Percentiles rank a stretch among this genome's conserved stretches.
Evolutionary conservation across 2,329 filamentous ascomycete species (phyloP).

Genomic region (Penicillium sp.): DNA sequence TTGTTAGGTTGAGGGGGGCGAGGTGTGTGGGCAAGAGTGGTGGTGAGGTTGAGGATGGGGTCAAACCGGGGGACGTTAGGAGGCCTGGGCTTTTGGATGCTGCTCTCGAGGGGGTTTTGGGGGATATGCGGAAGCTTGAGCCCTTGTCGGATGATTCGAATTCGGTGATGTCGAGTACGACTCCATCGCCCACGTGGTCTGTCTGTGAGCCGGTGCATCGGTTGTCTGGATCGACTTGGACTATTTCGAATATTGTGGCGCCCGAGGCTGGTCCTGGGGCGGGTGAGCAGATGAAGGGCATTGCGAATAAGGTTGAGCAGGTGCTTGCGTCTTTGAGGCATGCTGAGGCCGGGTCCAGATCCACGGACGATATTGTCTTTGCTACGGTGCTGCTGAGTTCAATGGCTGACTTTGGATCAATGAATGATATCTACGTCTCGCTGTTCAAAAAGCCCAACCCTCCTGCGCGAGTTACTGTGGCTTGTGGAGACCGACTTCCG

Average conservation of each 20-base stretch:
- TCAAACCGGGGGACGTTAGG: slow-evolving; percentile 30
- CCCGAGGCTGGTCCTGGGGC: slow-evolving; percentile 39
- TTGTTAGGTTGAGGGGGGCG: slow-evolving; percentile 61
- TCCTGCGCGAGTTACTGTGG: slow-evolving; percentile 77
- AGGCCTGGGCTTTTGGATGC: slow-evolving; percentile 65
- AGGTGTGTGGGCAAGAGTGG: slow-evolving; percentile 48
- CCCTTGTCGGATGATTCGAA: neutral
- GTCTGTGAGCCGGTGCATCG: slow-evolving; percentile 19
- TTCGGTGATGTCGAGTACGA: neutral
- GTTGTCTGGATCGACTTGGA: slow-evolving; percentile 29
- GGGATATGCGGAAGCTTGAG: slow-evolving; percentile 13
- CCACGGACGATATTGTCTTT: slow-evolving; percentile 44
- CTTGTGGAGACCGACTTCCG: slow-evolving; percentile 67
- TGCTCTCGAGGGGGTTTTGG: slow-evolving; percentile 50
- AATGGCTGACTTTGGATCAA: slow-evolving; percentile 71
- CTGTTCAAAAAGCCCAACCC: slow-evolving; percentile 77
- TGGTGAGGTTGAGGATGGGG: slow-evolving; percentile 23
- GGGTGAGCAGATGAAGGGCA: slow-evolving; percentile 41
- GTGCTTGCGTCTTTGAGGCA: slow-evolving; percentile 7
- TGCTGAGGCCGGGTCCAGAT: slow-evolving; percentile 12
- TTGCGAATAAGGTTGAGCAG: slow-evolving; percentile 25
- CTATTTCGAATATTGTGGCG: slow-evolving; percentile 39
- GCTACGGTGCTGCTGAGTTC: slow-evolving; percentile 66
- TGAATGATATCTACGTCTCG: slow-evolving; percentile 72
- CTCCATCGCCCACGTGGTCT: slow-evolving; percentile 6